These are phyloP conservation scores for Solanum chacoense DNA, from an alignment of 305 asterid genomes.

Conservation along the genomic window DNA sequence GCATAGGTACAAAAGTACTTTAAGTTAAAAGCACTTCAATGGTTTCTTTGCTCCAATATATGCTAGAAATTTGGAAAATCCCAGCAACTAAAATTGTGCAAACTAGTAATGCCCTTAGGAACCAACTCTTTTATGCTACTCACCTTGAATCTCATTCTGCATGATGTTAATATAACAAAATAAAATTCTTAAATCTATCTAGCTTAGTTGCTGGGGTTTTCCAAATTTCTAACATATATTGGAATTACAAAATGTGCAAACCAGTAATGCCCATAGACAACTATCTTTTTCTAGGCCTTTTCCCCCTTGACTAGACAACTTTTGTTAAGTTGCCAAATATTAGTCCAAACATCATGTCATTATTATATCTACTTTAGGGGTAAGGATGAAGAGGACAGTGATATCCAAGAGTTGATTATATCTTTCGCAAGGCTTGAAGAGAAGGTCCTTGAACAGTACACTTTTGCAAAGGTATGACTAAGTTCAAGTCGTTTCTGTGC, in stretches of 20 bases:
- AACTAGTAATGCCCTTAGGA: neutral
- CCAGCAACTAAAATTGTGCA: neutral
- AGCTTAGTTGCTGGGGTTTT: neutral
- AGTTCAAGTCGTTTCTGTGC: neutral
- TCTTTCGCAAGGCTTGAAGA: conserved; percentile 85
- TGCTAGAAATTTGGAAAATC: neutral
- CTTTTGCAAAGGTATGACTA: conserved; percentile 76
- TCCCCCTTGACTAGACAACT: neutral
- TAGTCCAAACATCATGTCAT: conserved; percentile 5
- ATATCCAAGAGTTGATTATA: conserved; percentile 66
- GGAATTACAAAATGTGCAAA: neutral
- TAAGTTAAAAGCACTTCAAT: neutral
- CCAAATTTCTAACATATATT: neutral
- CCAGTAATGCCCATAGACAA: neutral
- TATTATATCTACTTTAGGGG: conserved; percentile 39
- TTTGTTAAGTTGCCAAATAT: conserved; percentile 6
- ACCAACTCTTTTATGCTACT: neutral
- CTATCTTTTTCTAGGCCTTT: neutral
- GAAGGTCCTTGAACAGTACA: conserved; percentile 85
- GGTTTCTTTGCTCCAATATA: neutral
- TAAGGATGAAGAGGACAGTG: conserved; percentile 63
- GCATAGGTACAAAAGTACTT: conserved; percentile 38
- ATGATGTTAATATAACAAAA: neutral
- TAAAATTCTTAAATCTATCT: neutral
- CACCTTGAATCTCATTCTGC: neutral